Base-by-base conservation (phyloP, 2,329 filamentous ascomycete genomes). In the Exophiala dermatitidis region DNA sequence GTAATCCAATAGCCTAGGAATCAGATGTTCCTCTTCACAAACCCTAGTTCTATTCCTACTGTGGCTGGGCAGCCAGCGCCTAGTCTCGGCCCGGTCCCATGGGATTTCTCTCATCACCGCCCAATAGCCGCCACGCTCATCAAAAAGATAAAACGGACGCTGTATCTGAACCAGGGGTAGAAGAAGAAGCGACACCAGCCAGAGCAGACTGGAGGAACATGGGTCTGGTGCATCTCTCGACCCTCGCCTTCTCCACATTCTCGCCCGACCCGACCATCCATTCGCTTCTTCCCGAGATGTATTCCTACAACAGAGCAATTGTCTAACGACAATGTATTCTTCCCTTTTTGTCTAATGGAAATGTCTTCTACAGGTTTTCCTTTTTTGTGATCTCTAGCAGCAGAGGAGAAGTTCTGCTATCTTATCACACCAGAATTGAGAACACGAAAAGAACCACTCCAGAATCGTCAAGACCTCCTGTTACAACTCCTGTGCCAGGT, bases 401-500 rank as follows among this genome's bases (percentile, higher is more conserved):
- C 5, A 37, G 12, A 4, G 28, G 28, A 5, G 31, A n/a, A 1
- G 10, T 37, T 19, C 40, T 26, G 28, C 33, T 19, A 7, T 12
- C 10, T n/a, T 12, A 5, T n/a, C 34, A 32, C 45, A 40, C 45
- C 19, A 19, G 19, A 19, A 19, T 45, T 32, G 37, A 33, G 12
- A 31, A 10, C 34, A 40, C 19, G 19, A 42, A 34, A 33, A 45
- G 5, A 28, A 31, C 7, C 29, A 4, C 29, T 45, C 29, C 33
- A 48, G 26, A 9, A 38, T 44, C 38, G n/a, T 36, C 19, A 37
- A 36, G 46, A 34, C 28, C 53, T 52, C 56, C 53, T 58, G 56
- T 58, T 58, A 58, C 56, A 58, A 33, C 50, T 55, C 50, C 47
- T 58, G 55, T 52, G n/a, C 52, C 52, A 57, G 55, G 52, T 54